Evolutionary conservation across 371 early-diverging fungal genomes (phyloP), one percentile per base, ranked within the genome.

Genomic region (Mortierella sp.): DNA sequence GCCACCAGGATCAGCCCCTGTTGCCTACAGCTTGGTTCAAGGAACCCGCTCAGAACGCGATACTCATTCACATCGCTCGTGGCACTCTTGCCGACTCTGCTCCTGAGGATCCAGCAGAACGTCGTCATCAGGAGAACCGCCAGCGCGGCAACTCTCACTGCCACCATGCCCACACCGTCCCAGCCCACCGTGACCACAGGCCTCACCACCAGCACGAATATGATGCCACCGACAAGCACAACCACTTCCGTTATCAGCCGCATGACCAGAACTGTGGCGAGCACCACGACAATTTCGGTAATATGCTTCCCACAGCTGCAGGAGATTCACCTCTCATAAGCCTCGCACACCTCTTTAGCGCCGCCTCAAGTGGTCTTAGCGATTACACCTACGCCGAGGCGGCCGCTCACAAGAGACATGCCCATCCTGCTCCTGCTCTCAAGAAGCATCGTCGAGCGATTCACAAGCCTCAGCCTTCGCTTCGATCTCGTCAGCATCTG

Each of bases 181-280:
- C 50, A 50, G 19, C 50, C 50, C 14, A 50, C 13, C 50, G 24
- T 26, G 43, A 43, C 43, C 21, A 59, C 37, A 37, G 37, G 37
- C 40, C 4, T 8, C 28, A 37, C 9, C 37, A 34, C 8, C 37
- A 67, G 37, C 37, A 67, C 14, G 43, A 43, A 11, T 67, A 14
- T 8, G 59, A 73, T 28, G 40, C 64, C 3, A 26, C 69, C 2
- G 69, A 53, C 21, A 46, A 48, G 14, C 74, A 61, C 24, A 26
- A 74, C 46, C 59, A 64, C n/a, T 46, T 26, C n/a, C 55, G 64
- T 14, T 46, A 74, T 31, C 74, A 74, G 19, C 61, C 79, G 51
- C 75, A 80, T 37, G 26, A 46, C 1, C 54, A 54, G 24, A 14
- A 55, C 21, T 72, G 72, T 13, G 53, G 48, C 13, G 55, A 72